A percentile compares a stretch with the other conserved stretches of the same genome.
These are phyloP conservation scores for Entoloma clypeatum DNA, from an alignment of 1,284 basidiomycete species.

Conservation along the genomic window DNA sequence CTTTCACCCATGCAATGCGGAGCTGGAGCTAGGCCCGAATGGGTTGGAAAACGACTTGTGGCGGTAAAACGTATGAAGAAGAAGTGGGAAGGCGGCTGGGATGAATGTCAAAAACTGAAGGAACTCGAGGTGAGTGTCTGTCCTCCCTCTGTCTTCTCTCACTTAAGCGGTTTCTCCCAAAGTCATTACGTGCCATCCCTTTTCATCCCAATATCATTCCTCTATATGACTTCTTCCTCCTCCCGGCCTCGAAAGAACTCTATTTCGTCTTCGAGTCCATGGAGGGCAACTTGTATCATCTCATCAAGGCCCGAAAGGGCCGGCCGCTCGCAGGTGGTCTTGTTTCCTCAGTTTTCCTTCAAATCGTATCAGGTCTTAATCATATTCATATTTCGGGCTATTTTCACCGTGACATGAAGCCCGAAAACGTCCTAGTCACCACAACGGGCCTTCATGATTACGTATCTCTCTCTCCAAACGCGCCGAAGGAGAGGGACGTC, in stretches of 20 bases:
- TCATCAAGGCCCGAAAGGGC: conserved; percentile 96
- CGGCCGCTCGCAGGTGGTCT: conserved; percentile 93
- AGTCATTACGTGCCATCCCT: conserved; percentile 93
- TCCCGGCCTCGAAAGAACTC: conserved; percentile 90
- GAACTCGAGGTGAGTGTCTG: conserved; percentile 86
- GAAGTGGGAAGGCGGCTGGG: conserved; percentile 96
- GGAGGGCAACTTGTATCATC: conserved; percentile 99
- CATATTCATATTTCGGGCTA: conserved; percentile 94
- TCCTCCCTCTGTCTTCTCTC: conserved; percentile 16
- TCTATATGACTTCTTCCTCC: conserved; percentile 97
- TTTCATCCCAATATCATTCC: conserved; percentile 98
- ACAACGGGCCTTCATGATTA: conserved; percentile 97
- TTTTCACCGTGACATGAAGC: conserved; percentile 99
- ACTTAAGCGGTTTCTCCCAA: conserved; percentile 19
- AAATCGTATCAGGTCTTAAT: conserved; percentile 86
- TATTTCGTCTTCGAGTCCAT: conserved; percentile 99
- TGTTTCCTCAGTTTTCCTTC: conserved; percentile 91
- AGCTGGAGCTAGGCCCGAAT: conserved; percentile 86
- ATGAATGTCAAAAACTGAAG: conserved; percentile 92
- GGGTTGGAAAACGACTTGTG: conserved; percentile 91
- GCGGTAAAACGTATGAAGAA: conserved; percentile 99
- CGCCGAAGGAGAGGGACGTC: conserved; percentile 85
- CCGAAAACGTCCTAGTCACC: conserved; percentile 99
- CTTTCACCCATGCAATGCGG: conserved; percentile 91
- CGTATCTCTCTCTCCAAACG: conserved; percentile 66